Evolutionary conservation across 1,284 basidiomycete species (phyloP).

Genomic region (Pholiota adiposa): DNA sequence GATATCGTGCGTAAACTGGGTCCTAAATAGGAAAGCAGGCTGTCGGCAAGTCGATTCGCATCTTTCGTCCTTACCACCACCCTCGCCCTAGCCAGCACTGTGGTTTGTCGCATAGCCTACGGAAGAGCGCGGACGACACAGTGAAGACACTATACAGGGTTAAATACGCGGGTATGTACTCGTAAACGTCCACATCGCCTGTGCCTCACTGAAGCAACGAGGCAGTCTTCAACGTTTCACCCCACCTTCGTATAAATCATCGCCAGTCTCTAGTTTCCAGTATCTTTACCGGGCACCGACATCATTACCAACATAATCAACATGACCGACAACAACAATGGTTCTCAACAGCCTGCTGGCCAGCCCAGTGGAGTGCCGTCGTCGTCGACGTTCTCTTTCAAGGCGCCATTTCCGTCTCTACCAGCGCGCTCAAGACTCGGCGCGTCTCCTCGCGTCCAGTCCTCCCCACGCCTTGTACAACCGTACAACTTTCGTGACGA

Average conservation of each 20-base stretch:
- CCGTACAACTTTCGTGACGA: slow-evolving; percentile 81
- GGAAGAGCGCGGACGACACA: background rate
- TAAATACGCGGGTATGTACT: background rate
- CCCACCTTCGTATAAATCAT: background rate
- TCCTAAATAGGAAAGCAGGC: background rate
- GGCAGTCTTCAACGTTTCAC: background rate
- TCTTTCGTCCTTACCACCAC: background rate
- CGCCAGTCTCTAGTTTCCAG: slow-evolving; percentile 4
- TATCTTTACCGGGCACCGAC: slow-evolving; percentile 2
- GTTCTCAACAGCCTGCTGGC: background rate
- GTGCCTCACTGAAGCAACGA: slow-evolving; percentile 1
- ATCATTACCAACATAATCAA: background rate
- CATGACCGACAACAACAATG: background rate
- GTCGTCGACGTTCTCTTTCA: slow-evolving; percentile 63
- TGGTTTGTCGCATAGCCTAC: background rate
- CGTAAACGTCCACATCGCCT: background rate
- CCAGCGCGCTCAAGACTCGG: slow-evolving; percentile 56
- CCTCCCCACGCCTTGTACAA: slow-evolving; percentile 68
- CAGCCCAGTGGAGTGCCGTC: slow-evolving; percentile 32
- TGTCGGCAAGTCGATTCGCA: background rate
- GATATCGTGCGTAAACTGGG: background rate
- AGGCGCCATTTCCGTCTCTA: slow-evolving; percentile 53
- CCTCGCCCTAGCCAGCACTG: background rate
- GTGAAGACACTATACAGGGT: background rate
- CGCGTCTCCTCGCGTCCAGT: slow-evolving; percentile 76